Evolutionary conservation across 495 filamentous ascomycete species (phyloP), one percentile per base, ranked within the genome.

Genomic region (Neurospora africana): DNA sequence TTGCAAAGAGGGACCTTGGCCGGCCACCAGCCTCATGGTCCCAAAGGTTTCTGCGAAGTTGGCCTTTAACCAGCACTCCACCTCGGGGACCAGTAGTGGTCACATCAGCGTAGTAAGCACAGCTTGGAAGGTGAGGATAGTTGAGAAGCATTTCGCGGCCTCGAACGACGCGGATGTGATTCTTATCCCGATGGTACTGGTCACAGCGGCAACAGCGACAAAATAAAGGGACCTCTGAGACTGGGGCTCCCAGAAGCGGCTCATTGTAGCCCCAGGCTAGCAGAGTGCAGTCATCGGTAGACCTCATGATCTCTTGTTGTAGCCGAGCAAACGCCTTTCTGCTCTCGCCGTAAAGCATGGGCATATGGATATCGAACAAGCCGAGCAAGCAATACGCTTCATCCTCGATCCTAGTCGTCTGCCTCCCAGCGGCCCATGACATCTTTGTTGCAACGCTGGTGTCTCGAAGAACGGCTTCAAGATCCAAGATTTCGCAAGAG

Each of bases 311-410:
- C 9, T 81, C 76, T 27, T 74, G 69, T 40, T 83, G 82, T 0
- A 83, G 65, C 0, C 82, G 71, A 0, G 19, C 13, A 35, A 82
- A 83, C 0, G 82, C 82, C 11, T 72, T 77, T 0, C 0, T 0
- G 0, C 80, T 80, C 23, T 83, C 81, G 10, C 82, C 82, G 15
- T 84, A 84, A 0, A 82, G 37, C 27, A 83, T 23, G 0, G 82
- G 79, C 78, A 84, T 83, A n/a, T 76, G 74, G 2, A 84, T 72
- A 2, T 69, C 73, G 4, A 84, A 82, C 0, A 84, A 78, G 0
- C 83, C 82, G 0, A 83, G 47, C 0, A 83, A 68, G 15, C 77
- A 82, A 39, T 84, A 83, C 0, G 83, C 79, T 13, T 79, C 75
- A 38, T 84, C 82, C 35, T 84, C 82, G 0, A 1, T 0, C 0